These are phyloP conservation scores for Fraxinus paxiana DNA, from an alignment of 305 asterid genomes.

Conservation along the genomic window DNA sequence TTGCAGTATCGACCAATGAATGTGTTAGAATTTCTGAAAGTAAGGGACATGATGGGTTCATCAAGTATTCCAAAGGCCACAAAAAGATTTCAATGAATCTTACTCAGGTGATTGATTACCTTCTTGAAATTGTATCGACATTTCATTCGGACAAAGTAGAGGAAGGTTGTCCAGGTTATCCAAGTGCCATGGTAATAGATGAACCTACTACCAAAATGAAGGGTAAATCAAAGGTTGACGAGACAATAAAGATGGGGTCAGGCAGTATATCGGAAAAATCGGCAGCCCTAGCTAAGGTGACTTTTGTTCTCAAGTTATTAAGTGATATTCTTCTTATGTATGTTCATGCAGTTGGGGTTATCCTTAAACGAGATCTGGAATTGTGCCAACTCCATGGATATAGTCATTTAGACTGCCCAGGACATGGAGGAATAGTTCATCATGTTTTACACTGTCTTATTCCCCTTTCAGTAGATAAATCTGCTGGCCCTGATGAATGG, in stretches of 20 bases:
- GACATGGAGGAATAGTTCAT: slow-evolving; percentile 81
- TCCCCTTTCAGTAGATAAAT: slow-evolving; percentile 72
- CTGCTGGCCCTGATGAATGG: slow-evolving; percentile 94
- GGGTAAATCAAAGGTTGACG: slow-evolving; percentile 95
- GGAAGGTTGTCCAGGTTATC: slow-evolving; percentile 39
- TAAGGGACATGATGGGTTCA: slow-evolving; percentile 70
- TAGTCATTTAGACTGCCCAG: slow-evolving; percentile 51
- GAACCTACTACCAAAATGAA: slow-evolving; percentile 70
- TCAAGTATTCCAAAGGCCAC: slow-evolving; percentile 74
- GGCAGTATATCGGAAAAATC: slow-evolving; percentile 65
- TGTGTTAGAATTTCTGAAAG: slow-evolving; percentile 64
- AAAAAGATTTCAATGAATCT: slow-evolving; percentile 85
- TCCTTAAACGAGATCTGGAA: slow-evolving; percentile 79
- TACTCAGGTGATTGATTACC: slow-evolving; percentile 84
- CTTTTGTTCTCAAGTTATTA: slow-evolving; percentile 87
- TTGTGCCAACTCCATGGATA: slow-evolving; percentile 68
- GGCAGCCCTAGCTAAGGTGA: slow-evolving; percentile 76
- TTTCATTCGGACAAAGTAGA: slow-evolving; percentile 52
- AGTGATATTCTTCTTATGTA: slow-evolving; percentile 92
- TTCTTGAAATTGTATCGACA: slow-evolving; percentile 76
- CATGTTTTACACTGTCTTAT: slow-evolving; percentile 83
- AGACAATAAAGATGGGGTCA: slow-evolving; percentile 46
- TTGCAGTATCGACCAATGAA: slow-evolving; percentile 58
- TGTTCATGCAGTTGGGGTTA: slow-evolving; percentile 87
- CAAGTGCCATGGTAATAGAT: slow-evolving; percentile 86